Evolutionary conservation across 1,284 basidiomycete genomes (phyloP), one percentile per base, ranked within the genome.

Genomic region (Malassezia caprae): DNA sequence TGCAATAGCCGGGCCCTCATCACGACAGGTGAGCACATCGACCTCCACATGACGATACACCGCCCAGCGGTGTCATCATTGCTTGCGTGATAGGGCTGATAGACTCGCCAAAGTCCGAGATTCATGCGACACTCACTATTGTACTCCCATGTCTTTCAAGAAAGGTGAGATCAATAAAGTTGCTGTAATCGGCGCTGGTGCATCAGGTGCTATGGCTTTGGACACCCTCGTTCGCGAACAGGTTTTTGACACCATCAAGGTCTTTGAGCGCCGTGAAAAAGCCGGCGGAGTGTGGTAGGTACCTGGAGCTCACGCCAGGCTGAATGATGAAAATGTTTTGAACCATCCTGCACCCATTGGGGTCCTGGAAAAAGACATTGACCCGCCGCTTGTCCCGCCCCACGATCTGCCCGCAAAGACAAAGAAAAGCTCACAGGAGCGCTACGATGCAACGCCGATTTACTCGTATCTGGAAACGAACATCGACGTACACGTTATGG

Each of bases 181-280:
- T 4, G 47, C 47, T 1, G 37, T 48, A 2, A 48, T 48, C n/a
- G 47, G 47, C 17, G 47, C 47, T 12, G 47, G 47, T 4, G 24
- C 47, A 1, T 27, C 47, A 2, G 47, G 47, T n/a, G 47, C 37
- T 4, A 40, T 40, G 4, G 35, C 47, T 7, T 35, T 48, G 10
- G 47, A 48, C 27, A 11, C 26, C n/a, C 26, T 40, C 3, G 35
- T 48, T 5, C 47, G 47, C 15, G 47, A 48, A 28, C 34, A 40
- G 19, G 47, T 24, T 7, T 48, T 48, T 31, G 47, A 48, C 7
- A 37, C 17, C 7, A 27, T 48, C 17, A 24, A 27, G 17, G 34
- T 39, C n/a, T 48, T 48, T 48, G 47, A 48, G 19, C 47, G 47
- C n/a, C 47, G 47, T 15, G 47, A 48, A 23, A 27, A 23, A 12